phyloP scores from a whole-genome alignment of 495 filamentous ascomycete genomes.

The Lasiosphaeria hispida region DNA sequence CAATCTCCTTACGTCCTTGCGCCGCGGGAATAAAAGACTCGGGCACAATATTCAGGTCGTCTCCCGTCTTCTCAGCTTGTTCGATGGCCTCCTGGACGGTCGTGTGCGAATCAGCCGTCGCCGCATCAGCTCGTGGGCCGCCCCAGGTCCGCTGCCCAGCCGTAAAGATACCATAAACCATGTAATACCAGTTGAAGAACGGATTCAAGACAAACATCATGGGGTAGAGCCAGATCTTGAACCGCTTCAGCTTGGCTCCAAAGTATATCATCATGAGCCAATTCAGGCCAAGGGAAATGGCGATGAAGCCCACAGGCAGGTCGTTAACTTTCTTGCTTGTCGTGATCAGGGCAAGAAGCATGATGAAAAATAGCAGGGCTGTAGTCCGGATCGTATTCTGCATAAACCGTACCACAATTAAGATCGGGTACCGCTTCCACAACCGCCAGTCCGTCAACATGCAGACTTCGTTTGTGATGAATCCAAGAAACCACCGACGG shows the following conservation, averaged over 20 bases:
- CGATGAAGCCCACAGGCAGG: constrained; percentile 91
- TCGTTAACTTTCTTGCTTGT: constrained; percentile 74
- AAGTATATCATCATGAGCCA: constrained; percentile 98
- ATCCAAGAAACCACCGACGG: constrained; percentile 94
- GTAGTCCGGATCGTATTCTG: constrained; percentile 97
- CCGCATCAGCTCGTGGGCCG: constrained; percentile 89
- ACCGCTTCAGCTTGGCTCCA: constrained; percentile 78
- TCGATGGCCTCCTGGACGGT: constrained; percentile 83
- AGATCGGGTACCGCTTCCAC: constrained; percentile 86
- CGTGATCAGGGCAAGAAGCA: constrained; percentile 83
- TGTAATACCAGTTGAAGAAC: constrained; percentile 98
- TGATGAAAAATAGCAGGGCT: constrained; percentile 91
- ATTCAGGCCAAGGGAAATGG: constrained; percentile 90
- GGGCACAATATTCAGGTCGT: constrained; percentile 89
- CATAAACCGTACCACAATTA: constrained; percentile 88
- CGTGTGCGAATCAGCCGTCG: constrained; percentile 72
- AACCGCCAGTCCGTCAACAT: constrained; percentile 94
- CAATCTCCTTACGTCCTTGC: constrained; percentile 42
- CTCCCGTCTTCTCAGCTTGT: constrained; percentile 71
- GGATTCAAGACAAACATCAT: constrained; percentile 95
- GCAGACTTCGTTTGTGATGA: constrained; percentile 97
- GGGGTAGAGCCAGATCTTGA: constrained; percentile 91
- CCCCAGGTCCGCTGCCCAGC: constrained; percentile 97
- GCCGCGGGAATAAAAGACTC: constrained; percentile 79
- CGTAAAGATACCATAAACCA: constrained; percentile 85